phyloP scores from a whole-genome alignment of 106 monocot genomes.

The Triglochin maritima region DNA sequence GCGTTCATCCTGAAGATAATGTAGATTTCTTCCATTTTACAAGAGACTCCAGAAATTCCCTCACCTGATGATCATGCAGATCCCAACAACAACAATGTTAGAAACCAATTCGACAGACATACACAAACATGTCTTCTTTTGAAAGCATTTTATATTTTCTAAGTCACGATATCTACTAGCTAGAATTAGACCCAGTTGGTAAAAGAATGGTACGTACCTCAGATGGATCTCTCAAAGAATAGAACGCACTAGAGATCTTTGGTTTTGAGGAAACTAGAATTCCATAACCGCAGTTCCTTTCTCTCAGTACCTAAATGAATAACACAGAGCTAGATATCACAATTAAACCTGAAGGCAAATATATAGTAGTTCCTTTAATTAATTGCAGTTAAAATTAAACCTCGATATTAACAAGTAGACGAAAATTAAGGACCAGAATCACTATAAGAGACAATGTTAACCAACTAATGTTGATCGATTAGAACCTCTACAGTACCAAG shows the following conservation, averaged over 20 bases:
- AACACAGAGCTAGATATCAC: neutral
- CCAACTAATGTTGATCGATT: no score
- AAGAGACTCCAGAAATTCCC: constrained; percentile 57
- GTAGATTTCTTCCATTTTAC: constrained; percentile 16
- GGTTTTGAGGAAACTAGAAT: constrained; percentile 75
- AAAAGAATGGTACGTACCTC: constrained; percentile 30
- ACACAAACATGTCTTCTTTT: neutral
- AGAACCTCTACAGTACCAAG: no score
- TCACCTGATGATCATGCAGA: constrained; percentile 49
- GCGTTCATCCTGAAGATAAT: neutral
- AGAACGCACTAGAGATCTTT: constrained; percentile 60
- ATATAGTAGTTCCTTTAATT: neutral
- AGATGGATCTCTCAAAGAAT: constrained; percentile 63
- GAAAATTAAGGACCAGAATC: no score
- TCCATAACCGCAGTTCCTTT: constrained; percentile 44
- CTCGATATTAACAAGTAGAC: neutral
- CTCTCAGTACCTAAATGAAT: constrained; percentile 36
- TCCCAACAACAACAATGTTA: neutral
- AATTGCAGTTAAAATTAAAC: neutral
- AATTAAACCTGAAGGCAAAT: neutral
- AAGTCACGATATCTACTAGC: neutral
- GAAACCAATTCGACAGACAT: neutral
- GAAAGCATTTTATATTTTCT: neutral
- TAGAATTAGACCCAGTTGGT: neutral
- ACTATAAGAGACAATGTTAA: no score